These are phyloP conservation scores for Solanum sparsipilum DNA, from an alignment of 257 asterid genomes.

Conservation along the genomic window DNA sequence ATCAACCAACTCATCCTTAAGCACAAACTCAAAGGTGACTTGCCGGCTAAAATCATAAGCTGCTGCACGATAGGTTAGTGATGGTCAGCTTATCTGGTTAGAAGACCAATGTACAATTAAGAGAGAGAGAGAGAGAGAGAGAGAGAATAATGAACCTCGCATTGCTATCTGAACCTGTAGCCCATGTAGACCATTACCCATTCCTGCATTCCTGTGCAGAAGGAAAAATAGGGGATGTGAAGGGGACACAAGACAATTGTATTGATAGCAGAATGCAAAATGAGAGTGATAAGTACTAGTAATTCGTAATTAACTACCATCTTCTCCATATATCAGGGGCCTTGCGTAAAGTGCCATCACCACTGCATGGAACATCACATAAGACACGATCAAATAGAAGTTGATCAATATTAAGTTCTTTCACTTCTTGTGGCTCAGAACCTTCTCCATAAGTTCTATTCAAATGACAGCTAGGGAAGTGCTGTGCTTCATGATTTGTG, in stretches of 20 bases:
- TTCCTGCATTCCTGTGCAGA: slow-evolving; percentile 66
- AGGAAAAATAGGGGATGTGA: not conserved
- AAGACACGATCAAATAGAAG: slow-evolving; percentile 95
- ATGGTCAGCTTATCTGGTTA: not conserved
- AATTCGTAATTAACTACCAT: slow-evolving; percentile 38
- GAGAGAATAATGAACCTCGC: slow-evolving; percentile 47
- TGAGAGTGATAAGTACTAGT: not conserved
- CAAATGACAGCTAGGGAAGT: slow-evolving; percentile 86
- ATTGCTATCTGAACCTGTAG: slow-evolving; percentile 93
- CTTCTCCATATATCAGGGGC: slow-evolving; percentile 99
- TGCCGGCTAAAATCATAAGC: not conserved
- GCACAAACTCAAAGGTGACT: not conserved
- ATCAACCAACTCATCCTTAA: not conserved
- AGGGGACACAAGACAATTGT: not conserved
- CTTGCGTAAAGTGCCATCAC: slow-evolving; percentile 97
- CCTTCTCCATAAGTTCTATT: slow-evolving; percentile 23
- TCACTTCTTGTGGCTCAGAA: slow-evolving; percentile 27
- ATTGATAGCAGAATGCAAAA: slow-evolving; percentile 1
- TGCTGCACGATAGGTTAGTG: not conserved
- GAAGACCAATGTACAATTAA: not conserved
- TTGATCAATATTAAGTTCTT: slow-evolving; percentile 41
- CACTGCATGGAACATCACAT: slow-evolving; percentile 99
- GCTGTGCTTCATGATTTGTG: slow-evolving; percentile 99
- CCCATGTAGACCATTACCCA: slow-evolving; percentile 87
- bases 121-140: not conserved